A percentile compares a stretch with the other conserved stretches of the same genome.
These are phyloP conservation scores for Penicillium goetzii DNA, from an alignment of 495 filamentous ascomycete genomes.

Conservation along the genomic window DNA sequence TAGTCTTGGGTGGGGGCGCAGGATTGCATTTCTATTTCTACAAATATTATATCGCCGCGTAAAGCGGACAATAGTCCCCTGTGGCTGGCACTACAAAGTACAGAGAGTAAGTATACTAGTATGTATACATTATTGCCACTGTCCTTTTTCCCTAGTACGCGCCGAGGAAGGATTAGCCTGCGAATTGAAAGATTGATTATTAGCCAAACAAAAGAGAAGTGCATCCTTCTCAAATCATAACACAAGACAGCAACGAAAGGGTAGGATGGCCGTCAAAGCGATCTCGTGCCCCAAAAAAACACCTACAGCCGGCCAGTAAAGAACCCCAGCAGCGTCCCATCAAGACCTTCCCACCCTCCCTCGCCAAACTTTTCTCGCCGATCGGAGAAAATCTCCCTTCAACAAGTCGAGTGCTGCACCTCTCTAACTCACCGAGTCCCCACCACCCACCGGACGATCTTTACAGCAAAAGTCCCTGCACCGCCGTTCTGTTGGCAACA, in stretches of 20 bases:
- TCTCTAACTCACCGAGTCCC: background rate
- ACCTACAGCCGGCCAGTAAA: background rate
- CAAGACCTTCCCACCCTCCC: conserved; percentile 1
- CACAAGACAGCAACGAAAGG: background rate
- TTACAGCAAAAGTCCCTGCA: background rate
- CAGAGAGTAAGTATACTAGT: background rate
- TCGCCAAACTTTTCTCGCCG: background rate
- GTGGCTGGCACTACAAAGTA: background rate
- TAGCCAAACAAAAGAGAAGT: background rate
- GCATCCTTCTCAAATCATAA: background rate
- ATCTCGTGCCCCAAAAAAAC: background rate
- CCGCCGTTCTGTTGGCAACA: conserved; percentile 22
- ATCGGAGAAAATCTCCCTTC: conserved; percentile 2
- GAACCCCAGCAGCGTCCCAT: background rate
- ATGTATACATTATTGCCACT: conserved; percentile 1
- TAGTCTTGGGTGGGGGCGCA: background rate
- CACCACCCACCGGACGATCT: background rate
- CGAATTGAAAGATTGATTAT: background rate
- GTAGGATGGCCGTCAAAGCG: background rate
- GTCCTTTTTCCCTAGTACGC: background rate
- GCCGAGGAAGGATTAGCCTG: background rate
- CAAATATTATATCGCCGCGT: background rate
- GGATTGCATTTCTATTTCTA: background rate
- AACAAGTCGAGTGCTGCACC: background rate
- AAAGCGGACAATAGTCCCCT: background rate